Evolutionary conservation across 371 early-diverging fungal species (phyloP).

Genomic region (Saksenaea oblongispora): DNA sequence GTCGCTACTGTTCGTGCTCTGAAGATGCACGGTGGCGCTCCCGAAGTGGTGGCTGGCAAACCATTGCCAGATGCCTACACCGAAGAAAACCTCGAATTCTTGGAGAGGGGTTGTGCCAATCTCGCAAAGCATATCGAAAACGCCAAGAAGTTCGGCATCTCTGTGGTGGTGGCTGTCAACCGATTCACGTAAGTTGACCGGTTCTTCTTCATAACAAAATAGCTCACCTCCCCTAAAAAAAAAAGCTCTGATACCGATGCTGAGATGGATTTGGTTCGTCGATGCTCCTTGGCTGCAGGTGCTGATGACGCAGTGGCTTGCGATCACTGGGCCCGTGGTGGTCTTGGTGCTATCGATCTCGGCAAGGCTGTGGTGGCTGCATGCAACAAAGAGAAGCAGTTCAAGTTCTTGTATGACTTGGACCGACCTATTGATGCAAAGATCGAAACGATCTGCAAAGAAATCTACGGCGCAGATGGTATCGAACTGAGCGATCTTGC

Average conservation of each 20-base stretch:
- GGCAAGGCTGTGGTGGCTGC: slow-evolving; percentile 84
- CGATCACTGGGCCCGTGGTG: slow-evolving; percentile 94
- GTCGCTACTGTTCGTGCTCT: slow-evolving; percentile 95
- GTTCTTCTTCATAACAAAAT: neutral
- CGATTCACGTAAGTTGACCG: slow-evolving; percentile 72
- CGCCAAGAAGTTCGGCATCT: slow-evolving; percentile 85
- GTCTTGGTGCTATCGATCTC: slow-evolving; percentile 86
- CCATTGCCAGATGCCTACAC: slow-evolving; percentile 88
- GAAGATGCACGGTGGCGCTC: slow-evolving; percentile 98
- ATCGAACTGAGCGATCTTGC: slow-evolving; percentile 83
- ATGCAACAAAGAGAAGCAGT: slow-evolving; percentile 62
- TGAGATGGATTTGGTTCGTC: slow-evolving; percentile 82
- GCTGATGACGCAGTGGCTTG: slow-evolving; percentile 85
- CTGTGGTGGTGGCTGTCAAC: slow-evolving; percentile 95
- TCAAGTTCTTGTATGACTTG: slow-evolving; percentile 87
- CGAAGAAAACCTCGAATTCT: slow-evolving; percentile 81
- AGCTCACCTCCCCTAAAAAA: neutral
- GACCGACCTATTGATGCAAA: slow-evolving; percentile 79
- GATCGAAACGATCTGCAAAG: slow-evolving; percentile 87
- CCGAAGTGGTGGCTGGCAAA: slow-evolving; percentile 92
- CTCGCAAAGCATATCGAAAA: slow-evolving; percentile 89
- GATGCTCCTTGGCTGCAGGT: slow-evolving; percentile 78
- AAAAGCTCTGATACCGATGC: slow-evolving; percentile 75
- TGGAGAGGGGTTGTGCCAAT: slow-evolving; percentile 85
- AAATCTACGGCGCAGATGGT: slow-evolving; percentile 94